Conservation (phyloP, 495 filamentous ascomycete genomes). For the Neurospora terricola region DNA sequence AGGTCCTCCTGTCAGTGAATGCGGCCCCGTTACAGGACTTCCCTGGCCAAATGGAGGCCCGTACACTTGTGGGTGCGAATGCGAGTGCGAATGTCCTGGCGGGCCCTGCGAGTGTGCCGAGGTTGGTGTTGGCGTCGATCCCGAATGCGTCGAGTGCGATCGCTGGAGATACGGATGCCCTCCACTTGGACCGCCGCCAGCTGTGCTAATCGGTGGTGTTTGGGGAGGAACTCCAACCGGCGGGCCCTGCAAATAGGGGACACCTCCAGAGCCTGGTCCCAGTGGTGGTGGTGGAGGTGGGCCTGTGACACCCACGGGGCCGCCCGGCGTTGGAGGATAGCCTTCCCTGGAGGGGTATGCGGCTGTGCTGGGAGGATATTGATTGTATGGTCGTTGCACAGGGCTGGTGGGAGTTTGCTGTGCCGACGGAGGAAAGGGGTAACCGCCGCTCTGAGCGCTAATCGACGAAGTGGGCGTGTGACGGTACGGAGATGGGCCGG, state of each 20-base stretch:
- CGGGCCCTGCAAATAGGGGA: slow-evolving; percentile 33
- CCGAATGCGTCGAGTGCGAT: slow-evolving; percentile 37
- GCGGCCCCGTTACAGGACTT: slow-evolving; percentile 40
- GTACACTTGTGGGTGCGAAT: slow-evolving; percentile 39
- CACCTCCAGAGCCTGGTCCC: slow-evolving; percentile 14
- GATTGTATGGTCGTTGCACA: slow-evolving; percentile 31
- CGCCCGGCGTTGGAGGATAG: slow-evolving; percentile 31
- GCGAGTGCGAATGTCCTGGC: slow-evolving; percentile 37
- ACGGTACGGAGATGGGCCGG: slow-evolving; percentile 44
- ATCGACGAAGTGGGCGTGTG: slow-evolving; percentile 36
- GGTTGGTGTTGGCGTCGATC: slow-evolving; percentile 43
- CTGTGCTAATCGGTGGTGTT: slow-evolving; percentile 39
- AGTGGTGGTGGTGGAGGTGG: slow-evolving; percentile 6
- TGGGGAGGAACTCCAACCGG: slow-evolving; percentile 37
- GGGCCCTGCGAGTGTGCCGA: slow-evolving; percentile 41
- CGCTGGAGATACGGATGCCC: slow-evolving; percentile 18
- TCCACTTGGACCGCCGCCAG: slow-evolving; percentile 35
- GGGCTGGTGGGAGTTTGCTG: slow-evolving; percentile 43
- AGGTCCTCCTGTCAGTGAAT: slow-evolving; percentile 18
- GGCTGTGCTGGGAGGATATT: slow-evolving; percentile 27
- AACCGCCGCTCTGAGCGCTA: slow-evolving; percentile 34
- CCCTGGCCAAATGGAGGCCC: slow-evolving; percentile 39
- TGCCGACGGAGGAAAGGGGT: slow-evolving; percentile 41
- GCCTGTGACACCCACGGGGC: slow-evolving; percentile 32
- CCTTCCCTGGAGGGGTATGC: slow-evolving; percentile 36